Conservation (phyloP, 192 early-diverging fungal species). For the Umbelopsis isabellina region DNA sequence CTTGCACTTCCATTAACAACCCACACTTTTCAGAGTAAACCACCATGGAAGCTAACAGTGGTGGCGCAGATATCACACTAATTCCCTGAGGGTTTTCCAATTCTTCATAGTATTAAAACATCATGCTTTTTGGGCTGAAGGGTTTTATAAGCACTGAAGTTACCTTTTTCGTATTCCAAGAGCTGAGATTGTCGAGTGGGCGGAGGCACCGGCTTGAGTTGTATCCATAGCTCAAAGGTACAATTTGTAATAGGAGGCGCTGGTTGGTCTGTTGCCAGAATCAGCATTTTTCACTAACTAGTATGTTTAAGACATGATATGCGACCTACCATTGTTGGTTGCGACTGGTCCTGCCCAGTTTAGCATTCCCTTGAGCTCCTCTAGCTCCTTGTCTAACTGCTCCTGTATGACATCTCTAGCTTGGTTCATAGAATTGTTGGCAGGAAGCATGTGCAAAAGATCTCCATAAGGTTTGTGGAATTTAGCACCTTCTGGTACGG, state of each 20-base stretch:
- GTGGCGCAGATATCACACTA: conserved; percentile 46
- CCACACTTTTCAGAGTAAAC: conserved; percentile 55
- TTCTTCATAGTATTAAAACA: conserved; percentile 30
- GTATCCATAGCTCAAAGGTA: conserved; percentile 49
- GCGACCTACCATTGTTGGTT: background rate
- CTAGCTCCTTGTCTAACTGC: conserved; percentile 41
- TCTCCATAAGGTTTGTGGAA: conserved; percentile 38
- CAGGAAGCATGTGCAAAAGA: conserved; percentile 51
- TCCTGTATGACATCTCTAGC: conserved; percentile 39
- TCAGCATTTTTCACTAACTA: too few species aligned
- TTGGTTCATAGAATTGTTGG: conserved; percentile 35
- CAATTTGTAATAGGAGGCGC: conserved; percentile 36
- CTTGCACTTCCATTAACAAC: conserved; percentile 32
- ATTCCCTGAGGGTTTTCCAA: conserved; percentile 55
- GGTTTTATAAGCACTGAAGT: background rate
- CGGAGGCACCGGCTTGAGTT: conserved; percentile 48
- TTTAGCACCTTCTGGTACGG: conserved; percentile 39
- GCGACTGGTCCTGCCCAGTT: background rate
- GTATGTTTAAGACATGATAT: background rate
- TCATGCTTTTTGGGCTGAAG: background rate
- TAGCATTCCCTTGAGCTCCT: conserved; percentile 35
- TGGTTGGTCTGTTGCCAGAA: conserved; percentile 27
- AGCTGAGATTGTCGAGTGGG: conserved; percentile 40
- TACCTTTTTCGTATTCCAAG: conserved; percentile 54
- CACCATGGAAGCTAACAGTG: conserved; percentile 41